A percentile compares a stretch with the other conserved stretches of the same genome.
Conservation (phyloP, 208 protist genomes). For the Trypanosoma lewisi region DNA sequence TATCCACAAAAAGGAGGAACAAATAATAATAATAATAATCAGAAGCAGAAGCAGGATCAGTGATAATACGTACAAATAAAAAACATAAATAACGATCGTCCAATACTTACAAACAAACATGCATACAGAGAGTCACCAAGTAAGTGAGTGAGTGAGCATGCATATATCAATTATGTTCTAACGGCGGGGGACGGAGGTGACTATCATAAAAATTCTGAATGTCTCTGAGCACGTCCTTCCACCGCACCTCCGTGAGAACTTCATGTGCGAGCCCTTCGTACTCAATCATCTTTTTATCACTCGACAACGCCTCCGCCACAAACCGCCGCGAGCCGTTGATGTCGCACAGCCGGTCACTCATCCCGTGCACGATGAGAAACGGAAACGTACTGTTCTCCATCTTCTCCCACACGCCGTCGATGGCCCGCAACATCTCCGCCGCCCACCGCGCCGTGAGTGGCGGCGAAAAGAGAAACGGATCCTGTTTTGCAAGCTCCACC, state of each 20-base stretch:
- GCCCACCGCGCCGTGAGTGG: constrained; percentile 46
- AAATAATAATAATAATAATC: too few species aligned
- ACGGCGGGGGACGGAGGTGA: too few species aligned
- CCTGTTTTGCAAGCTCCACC: constrained; percentile 53
- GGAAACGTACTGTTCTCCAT: constrained; percentile 39
- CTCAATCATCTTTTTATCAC: constrained; percentile 45
- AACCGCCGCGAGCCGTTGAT: constrained; percentile 40
- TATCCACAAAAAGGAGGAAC: too few species aligned
- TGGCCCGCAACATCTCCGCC: constrained; percentile 43
- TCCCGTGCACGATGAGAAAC: constrained; percentile 65
- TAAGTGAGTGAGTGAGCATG: too few species aligned
- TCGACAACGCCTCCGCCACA: constrained; percentile 32
- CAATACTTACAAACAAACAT: too few species aligned
- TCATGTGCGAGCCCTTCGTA: constrained; percentile 55
- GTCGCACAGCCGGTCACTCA: constrained; percentile 45
- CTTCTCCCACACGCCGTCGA: constrained; percentile 32
- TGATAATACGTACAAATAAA: too few species aligned
- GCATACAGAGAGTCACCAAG: too few species aligned
- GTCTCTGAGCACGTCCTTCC: constrained; percentile 47
- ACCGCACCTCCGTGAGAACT: constrained; percentile 60
- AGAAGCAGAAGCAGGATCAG: too few species aligned
- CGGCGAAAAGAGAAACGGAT: constrained; percentile 46
- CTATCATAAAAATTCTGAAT: constrained; percentile 45
- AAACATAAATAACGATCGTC: too few species aligned
- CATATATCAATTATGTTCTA: too few species aligned